phyloP scores from a whole-genome alignment of 1,284 basidiomycete genomes.

The Rhizopogon hawkerae region DNA sequence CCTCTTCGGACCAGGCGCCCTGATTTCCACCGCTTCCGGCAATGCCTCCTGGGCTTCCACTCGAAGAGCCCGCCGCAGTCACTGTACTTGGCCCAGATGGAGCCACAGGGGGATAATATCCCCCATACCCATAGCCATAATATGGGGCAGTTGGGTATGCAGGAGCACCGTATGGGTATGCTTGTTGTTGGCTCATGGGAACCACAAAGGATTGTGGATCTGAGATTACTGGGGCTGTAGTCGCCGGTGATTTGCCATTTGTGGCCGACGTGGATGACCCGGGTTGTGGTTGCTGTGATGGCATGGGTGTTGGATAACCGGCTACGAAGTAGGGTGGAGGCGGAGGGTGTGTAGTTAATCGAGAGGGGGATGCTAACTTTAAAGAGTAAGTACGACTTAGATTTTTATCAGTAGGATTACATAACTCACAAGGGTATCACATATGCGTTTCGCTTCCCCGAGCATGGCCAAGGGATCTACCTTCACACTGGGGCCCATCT shows the following conservation, averaged over 20 bases:
- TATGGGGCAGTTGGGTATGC: slow-evolving; percentile 55
- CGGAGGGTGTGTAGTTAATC: slow-evolving; percentile 54
- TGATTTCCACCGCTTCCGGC: slow-evolving; percentile 45
- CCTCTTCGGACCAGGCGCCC: slow-evolving; percentile 70
- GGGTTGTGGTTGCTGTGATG: slow-evolving; percentile 20
- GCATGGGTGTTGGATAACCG: slow-evolving; percentile 25
- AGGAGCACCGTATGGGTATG: slow-evolving; percentile 28
- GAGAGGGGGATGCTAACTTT: slow-evolving; percentile 63
- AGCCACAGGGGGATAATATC: slow-evolving; percentile 29
- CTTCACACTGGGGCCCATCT: slow-evolving; percentile 56
- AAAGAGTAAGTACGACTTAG: slow-evolving; percentile 1
- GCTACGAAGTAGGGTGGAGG: slow-evolving; percentile 47
- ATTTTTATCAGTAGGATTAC: slow-evolving; percentile 8
- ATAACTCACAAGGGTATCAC: slow-evolving; percentile 58
- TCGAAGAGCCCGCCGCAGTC: slow-evolving; percentile 17
- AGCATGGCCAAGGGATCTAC: slow-evolving; percentile 67
- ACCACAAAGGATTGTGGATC: slow-evolving; percentile 66
- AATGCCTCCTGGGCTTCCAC: slow-evolving; percentile 10
- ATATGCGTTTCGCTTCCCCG: slow-evolving; percentile 65
- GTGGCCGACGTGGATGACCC: slow-evolving; percentile 21
- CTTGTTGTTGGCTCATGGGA: slow-evolving; percentile 39
- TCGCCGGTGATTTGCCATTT: slow-evolving; percentile 21
- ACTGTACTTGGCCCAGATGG: slow-evolving; percentile 22
- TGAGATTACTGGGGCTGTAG: slow-evolving; percentile 42
- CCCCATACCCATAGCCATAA: slow-evolving; percentile 33